These are phyloP conservation scores for Yamadazyma membranifaciens DNA, from an alignment of 1,139 yeast species.

Conservation along the genomic window DNA sequence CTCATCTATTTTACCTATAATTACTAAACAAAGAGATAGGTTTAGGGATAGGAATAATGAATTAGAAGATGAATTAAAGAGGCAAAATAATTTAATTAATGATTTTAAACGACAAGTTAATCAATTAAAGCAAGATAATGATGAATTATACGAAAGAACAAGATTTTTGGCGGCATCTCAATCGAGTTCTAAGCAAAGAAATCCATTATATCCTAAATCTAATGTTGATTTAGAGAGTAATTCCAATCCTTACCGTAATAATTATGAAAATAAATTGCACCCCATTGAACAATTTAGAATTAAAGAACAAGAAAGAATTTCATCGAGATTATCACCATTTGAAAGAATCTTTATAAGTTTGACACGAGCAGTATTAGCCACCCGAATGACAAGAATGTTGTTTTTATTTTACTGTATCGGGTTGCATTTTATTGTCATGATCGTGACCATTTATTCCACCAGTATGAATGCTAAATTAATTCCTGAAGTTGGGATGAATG, in stretches of 20 bases:
- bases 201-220: slow-evolving; percentile 29
- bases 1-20: slow-evolving; percentile 71
- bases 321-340: slow-evolving; percentile 68
- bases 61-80: slow-evolving; percentile 76
- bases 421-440: slow-evolving; percentile 71
- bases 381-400: slow-evolving; percentile 67
- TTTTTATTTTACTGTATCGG: slow-evolving; percentile 74
- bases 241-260: slow-evolving; percentile 53
- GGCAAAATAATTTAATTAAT: slow-evolving; percentile 49
- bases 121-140: slow-evolving; percentile 68
- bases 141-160: slow-evolving; percentile 76
- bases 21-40: slow-evolving; percentile 92
- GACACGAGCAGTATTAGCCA: slow-evolving; percentile 72
- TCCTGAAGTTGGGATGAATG: slow-evolving; percentile 49
- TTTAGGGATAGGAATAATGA: slow-evolving; percentile 79
- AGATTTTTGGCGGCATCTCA: slow-evolving; percentile 62
- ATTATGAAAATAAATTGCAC: slow-evolving; percentile 76
- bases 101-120: slow-evolving; percentile 67
- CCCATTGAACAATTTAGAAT: slow-evolving; percentile 84
- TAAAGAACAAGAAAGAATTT: slow-evolving; percentile 73
- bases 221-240: slow-evolving; percentile 56
- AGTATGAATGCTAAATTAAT: slow-evolving; percentile 44
- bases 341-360: slow-evolving; percentile 77
- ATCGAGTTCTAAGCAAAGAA: slow-evolving; percentile 17
- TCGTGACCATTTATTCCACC: slow-evolving; percentile 60